Evolutionary conservation across 331 rosid genomes (phyloP).

Genomic region (Erythrophleum ivorense): DNA sequence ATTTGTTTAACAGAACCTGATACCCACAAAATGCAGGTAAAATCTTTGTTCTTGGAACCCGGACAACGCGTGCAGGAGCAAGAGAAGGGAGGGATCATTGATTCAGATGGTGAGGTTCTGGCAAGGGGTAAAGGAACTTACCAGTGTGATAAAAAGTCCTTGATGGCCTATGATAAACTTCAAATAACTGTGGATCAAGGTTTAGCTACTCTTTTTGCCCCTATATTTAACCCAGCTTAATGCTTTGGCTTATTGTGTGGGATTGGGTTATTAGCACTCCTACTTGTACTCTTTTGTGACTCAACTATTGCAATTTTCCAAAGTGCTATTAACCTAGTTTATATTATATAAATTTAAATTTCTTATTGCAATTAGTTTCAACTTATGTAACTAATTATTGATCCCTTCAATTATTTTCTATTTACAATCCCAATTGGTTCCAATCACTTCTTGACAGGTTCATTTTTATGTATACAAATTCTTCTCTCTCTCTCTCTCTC

Average conservation of each 20-base stretch:
- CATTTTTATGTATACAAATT: no score
- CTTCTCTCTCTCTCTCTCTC: no score
- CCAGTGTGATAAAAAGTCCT: slow-evolving; percentile 56
- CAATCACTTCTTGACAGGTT: no score
- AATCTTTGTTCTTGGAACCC: slow-evolving; percentile 72
- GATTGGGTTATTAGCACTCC: background rate
- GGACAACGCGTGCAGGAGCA: slow-evolving; percentile 55
- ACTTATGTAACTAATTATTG: no score
- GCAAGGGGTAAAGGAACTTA: slow-evolving; percentile 74
- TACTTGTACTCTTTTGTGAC: no score
- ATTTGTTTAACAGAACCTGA: background rate
- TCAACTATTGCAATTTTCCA: no score
- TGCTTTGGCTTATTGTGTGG: background rate
- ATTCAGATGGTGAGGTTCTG: slow-evolving; percentile 78
- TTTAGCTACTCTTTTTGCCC: slow-evolving; percentile 78
- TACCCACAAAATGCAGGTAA: slow-evolving; percentile 53
- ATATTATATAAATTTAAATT: no score
- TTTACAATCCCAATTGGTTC: no score
- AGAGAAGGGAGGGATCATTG: slow-evolving; percentile 68
- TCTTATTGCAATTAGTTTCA: no score
- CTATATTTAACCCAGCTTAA: slow-evolving; percentile 24
- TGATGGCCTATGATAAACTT: slow-evolving; percentile 69
- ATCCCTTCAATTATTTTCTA: no score
- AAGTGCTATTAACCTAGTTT: no score
- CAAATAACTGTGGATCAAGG: slow-evolving; percentile 73